Evolutionary conservation across 805 yeast species (phyloP), one percentile per base, ranked within the genome.

Genomic region (Maudiozyma barnettii): DNA sequence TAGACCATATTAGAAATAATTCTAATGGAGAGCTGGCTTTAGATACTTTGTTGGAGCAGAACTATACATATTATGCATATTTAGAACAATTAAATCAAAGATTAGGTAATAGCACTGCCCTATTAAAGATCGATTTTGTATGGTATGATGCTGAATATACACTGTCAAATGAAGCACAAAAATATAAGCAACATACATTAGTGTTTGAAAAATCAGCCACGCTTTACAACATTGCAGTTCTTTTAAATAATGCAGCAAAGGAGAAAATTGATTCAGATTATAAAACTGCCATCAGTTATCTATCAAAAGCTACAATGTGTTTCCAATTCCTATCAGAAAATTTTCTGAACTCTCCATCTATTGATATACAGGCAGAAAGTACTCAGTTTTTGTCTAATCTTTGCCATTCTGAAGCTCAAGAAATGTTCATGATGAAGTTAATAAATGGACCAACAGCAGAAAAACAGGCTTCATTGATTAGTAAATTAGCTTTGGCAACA

Each of bases 141-240:
- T 91, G 98, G 98, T 67, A 68, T 53, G 95, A 90, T 60, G 82
- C 93, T 5, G 85, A 81, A 58, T 68, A 71, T 45, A 67, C 68
- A 7, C 54, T 69, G 1, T 49, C 66, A 0, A 45, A 46, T 13
- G 51, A 45, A 20, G 49, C 50, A 3, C 65, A 70, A 1, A 66
- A 72, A 13, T 75, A 75, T 50, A 71, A 83, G n/a, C 96, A 90
- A 60, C 77, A 76, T 56, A 82, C 96, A 0, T 58, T 86, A 40
- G 88, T 96, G 0, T 89, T 86, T 60, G 99, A 91, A 59, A 91
- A 91, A 66, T 96, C 96, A 0, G 77, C 84, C 22, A 69, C 83
- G 2, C 70, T 93, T 45, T 91, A 82, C 72, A 90, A 90, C 58
- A 66, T 90, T 45, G 96, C 81, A 1, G 74, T 86, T 0, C 57